Evolutionary conservation across 2,329 filamentous ascomycete species (phyloP).

Genomic region (Aspergillus fumigatus): DNA sequence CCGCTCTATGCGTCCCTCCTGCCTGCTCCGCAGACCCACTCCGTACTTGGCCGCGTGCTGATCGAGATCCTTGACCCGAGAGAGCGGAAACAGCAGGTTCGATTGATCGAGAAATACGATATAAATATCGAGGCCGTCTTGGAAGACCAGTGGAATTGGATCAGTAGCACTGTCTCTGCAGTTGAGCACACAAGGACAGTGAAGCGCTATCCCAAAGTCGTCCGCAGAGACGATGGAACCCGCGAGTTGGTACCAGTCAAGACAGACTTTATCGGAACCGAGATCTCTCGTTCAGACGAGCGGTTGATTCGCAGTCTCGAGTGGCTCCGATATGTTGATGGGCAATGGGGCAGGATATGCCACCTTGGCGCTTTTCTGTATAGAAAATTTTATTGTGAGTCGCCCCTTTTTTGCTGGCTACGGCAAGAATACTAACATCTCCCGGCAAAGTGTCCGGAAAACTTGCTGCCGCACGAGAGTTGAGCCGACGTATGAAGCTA

Average conservation of each 20-base stretch:
- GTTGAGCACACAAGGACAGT: conserved; percentile 29
- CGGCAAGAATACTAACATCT: not conserved
- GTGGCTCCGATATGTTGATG: conserved; percentile 75
- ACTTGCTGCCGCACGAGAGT: conserved; percentile 52
- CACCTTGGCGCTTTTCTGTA: conserved; percentile 67
- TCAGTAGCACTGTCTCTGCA: conserved; percentile 30
- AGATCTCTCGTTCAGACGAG: conserved; percentile 57
- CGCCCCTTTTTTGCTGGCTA: conserved; percentile 11
- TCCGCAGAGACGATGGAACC: conserved; percentile 47
- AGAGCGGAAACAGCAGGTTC: conserved; percentile 64
- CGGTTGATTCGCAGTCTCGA: conserved; percentile 75
- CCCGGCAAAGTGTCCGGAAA: conserved; percentile 28
- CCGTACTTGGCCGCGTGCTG: conserved; percentile 70
- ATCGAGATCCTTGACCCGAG: conserved; percentile 64
- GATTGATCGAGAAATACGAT: conserved; percentile 68
- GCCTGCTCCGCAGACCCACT: conserved; percentile 58
- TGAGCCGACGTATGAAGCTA: conserved; percentile 49
- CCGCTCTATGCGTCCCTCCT: conserved; percentile 86
- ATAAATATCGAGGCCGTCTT: conserved; percentile 71
- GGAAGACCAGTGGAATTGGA: conserved; percentile 57
- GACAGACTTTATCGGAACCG: conserved; percentile 65
- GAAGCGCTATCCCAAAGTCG: conserved; percentile 38
- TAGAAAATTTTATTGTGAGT: conserved; percentile 77
- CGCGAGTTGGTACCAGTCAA: conserved; percentile 61
- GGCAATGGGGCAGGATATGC: conserved; percentile 68